These are phyloP conservation scores for Lentinula detonsa DNA, from an alignment of 768 basidiomycete genomes.

Conservation along the genomic window DNA sequence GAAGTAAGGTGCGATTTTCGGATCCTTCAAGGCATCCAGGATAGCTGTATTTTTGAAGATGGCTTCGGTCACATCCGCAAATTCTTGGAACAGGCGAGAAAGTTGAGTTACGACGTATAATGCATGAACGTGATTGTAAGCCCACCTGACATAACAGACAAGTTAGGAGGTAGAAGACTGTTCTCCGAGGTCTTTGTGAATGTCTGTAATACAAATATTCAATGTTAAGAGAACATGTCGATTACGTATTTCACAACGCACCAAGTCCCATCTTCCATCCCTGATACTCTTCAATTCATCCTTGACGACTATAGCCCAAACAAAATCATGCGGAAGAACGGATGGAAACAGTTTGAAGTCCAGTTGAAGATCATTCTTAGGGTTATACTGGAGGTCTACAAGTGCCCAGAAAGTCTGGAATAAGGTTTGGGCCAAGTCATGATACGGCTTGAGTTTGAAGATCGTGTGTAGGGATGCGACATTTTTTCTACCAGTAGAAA, in stretches of 20 bases:
- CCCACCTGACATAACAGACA: slow-evolving; percentile 74
- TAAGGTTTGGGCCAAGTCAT: slow-evolving; percentile 67
- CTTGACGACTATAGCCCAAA: slow-evolving; percentile 83
- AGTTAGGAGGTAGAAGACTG: slow-evolving; percentile 47
- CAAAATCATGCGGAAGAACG: slow-evolving; percentile 53
- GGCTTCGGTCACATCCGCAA: slow-evolving; percentile 77
- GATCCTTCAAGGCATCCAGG: slow-evolving; percentile 52
- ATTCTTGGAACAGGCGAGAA: slow-evolving; percentile 42
- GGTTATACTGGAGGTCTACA: slow-evolving; percentile 71
- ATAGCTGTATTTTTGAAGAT: slow-evolving; percentile 63
- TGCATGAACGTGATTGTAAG: not conserved
- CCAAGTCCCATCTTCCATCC: slow-evolving; percentile 80
- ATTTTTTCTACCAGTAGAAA: slow-evolving; percentile 81
- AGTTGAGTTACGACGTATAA: not conserved
- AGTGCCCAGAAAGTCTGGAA: slow-evolving; percentile 59
- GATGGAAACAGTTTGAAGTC: slow-evolving; percentile 68
- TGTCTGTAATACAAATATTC: slow-evolving; percentile 39
- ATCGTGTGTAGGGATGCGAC: slow-evolving; percentile 75
- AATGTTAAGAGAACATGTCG: slow-evolving; percentile 4
- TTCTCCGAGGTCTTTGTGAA: slow-evolving; percentile 78
- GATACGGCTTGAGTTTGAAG: slow-evolving; percentile 73
- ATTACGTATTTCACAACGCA: slow-evolving; percentile 30
- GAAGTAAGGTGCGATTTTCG: slow-evolving; percentile 68
- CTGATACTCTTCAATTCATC: slow-evolving; percentile 66
- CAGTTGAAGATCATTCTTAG: slow-evolving; percentile 64